phyloP scores from a whole-genome alignment of 1,284 basidiomycete species.

The Fistulina hepatica region DNA sequence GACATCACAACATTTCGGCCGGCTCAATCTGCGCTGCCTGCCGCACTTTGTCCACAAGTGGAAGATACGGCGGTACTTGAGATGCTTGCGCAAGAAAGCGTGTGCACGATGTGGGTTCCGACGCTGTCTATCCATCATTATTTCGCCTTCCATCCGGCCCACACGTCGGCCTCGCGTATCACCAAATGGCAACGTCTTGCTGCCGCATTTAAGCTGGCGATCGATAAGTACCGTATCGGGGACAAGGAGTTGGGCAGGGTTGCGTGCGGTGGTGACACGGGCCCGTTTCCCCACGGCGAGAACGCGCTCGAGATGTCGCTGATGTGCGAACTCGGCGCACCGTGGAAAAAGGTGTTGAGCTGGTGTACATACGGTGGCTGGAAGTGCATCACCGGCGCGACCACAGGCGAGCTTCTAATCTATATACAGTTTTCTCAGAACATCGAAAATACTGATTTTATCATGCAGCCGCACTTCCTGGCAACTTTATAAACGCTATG shows the following conservation, averaged over 20 bases:
- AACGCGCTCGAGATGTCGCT: slow-evolving; percentile 53
- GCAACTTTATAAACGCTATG: slow-evolving; percentile 22
- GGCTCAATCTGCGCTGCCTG: slow-evolving; percentile 2
- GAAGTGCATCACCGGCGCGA: slow-evolving; percentile 38
- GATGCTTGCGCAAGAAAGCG: too few species aligned
- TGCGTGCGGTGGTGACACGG: slow-evolving; percentile 55
- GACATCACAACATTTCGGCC: slow-evolving; percentile 10
- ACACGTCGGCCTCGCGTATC: slow-evolving; percentile 27
- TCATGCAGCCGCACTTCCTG: too few species aligned
- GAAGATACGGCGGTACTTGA: slow-evolving; percentile 18
- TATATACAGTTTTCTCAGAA: too few species aligned
- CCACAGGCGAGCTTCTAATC: background rate
- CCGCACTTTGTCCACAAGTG: slow-evolving; percentile 11
- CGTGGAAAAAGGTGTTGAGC: slow-evolving; percentile 40
- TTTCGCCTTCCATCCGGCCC: slow-evolving; percentile 24
- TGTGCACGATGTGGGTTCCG: slow-evolving; percentile 39
- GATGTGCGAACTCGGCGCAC: slow-evolving; percentile 47
- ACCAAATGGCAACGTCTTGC: slow-evolving; percentile 4
- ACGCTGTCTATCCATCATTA: slow-evolving; percentile 38
- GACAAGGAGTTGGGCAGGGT: too few species aligned
- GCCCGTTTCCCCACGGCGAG: slow-evolving; percentile 49
- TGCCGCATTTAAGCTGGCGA: slow-evolving; percentile 34
- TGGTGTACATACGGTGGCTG: slow-evolving; percentile 54
- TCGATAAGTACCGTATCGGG: slow-evolving; percentile 33
- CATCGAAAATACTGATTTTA: too few species aligned